Evolutionary conservation across 2,329 filamentous ascomycete genomes (phyloP), one percentile per base, ranked within the genome.

Genomic region (Ophiostoma ips): DNA sequence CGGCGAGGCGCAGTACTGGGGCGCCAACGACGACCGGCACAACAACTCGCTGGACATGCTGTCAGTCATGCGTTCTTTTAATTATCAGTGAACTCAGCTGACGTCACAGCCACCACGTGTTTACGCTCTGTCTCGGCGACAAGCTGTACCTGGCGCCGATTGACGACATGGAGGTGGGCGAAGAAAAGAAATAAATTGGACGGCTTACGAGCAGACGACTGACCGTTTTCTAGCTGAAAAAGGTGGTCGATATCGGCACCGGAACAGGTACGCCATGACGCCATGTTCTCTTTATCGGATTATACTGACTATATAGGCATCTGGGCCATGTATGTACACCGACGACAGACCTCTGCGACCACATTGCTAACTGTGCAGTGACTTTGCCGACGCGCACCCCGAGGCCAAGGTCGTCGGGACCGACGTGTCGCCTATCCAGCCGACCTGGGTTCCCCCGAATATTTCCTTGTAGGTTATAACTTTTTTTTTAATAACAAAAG

Each of bases 381-480:
- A 54, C 35, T 54, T 54, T 48, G 52, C 52, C 40, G 52, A 52
- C 19, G 33, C 36, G 3, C 40, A 50, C 31, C 50, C 43, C 5
- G 48, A 36, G n/a, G 28, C 34, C 13, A 45, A 40, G 31, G 68
- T 71, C 46, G 65, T 60, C 38, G 68, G 68, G 36, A 69, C 65
- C 15, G 68, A 71, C 51, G 61, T 71, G 3, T 70, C 68, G 3
- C 67, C 68, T 6, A 66, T 69, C 16, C 54, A 54, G 46, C 52
- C 52, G 3, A 49, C 48, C 10, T 55, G 48, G 52, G 37, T 54
- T 1, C 52, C 54, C 1, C 48, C 50, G 2, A 55, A 54, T 28
- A 21, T 52, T 9, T 16, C 33, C 12, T 50, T 53, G 51, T 53
- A n/a, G 35, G 51, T 30, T 5, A 7, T 33, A 3, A 28, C 19